Percentiles rank a stretch among this genome's conserved stretches.
Conservation (phyloP, 129 eudicot species). For the Flaveria sonorensis region DNA sequence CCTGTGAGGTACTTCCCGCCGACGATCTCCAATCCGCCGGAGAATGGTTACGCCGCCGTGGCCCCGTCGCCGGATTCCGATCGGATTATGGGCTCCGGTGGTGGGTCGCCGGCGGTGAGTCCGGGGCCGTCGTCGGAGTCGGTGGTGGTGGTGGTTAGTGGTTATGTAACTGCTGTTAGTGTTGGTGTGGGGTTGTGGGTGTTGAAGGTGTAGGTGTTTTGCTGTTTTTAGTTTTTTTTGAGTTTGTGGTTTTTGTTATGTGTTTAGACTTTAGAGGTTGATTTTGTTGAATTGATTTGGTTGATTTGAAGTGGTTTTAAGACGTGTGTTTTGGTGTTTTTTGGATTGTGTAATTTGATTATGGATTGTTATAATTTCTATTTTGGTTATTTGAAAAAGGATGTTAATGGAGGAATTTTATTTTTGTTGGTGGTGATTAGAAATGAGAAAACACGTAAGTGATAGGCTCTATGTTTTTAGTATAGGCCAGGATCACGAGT, state of each 20-base stretch:
- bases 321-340: no score
- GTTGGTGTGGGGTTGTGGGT: conserved; percentile 23
- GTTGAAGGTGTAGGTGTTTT: conserved; percentile 18
- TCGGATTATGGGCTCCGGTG: neutral
- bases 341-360: no score
- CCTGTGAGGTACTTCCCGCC: conserved; percentile 21
- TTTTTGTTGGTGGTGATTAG: no score
- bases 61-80: conserved; percentile 35
- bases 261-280: neutral
- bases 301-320: neutral
- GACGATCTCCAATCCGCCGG: neutral
- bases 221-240: neutral
- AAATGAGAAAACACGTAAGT: no score
- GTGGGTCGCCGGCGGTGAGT: conserved; percentile 14
- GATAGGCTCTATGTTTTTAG: no score
- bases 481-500: no score
- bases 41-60: conserved; percentile 9
- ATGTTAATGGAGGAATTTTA: no score
- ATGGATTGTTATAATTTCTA: no score
- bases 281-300: conserved; percentile 1
- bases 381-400: no score
- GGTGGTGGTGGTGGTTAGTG: neutral
- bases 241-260: no score
- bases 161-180: conserved; percentile 21
- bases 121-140: conserved; percentile 11